Evolutionary conservation across 75 land plant species (phyloP).

Genomic region (Picea glauca): DNA sequence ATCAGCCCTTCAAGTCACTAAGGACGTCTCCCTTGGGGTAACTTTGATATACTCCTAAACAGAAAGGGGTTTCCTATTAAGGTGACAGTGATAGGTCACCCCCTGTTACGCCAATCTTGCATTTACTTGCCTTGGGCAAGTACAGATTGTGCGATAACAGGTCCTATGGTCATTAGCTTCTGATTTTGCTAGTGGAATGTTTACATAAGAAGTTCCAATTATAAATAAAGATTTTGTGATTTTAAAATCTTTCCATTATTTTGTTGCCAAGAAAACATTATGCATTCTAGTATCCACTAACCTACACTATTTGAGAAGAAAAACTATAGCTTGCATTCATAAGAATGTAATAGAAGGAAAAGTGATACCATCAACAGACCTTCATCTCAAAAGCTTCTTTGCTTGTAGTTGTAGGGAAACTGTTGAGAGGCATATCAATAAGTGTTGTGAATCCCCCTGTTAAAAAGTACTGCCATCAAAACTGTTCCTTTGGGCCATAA

Average conservation of each 20-base stretch:
- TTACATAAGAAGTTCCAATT: background rate
- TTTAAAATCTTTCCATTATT: background rate
- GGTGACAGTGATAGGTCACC: no score
- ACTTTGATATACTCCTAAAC: no score
- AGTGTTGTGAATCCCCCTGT: conserved; percentile 86
- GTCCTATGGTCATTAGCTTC: no score
- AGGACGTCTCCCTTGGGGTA: no score
- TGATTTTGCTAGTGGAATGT: background rate
- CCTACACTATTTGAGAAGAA: background rate
- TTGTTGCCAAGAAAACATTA: background rate
- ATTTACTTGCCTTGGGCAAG: no score
- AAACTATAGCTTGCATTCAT: background rate
- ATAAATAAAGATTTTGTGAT: background rate
- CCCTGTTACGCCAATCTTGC: no score
- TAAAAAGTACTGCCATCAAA: background rate
- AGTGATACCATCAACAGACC: conserved; percentile 31
- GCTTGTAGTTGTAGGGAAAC: conserved; percentile 69
- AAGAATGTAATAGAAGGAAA: background rate
- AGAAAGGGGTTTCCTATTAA: no score
- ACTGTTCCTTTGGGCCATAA: background rate
- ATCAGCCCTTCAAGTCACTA: no score
- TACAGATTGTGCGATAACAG: no score
- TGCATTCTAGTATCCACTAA: background rate
- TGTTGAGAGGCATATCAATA: conserved; percentile 97
- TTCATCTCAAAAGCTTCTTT: conserved; percentile 61